Evolutionary conservation across 345 rosid genomes (phyloP), one percentile per base, ranked within the genome.

Genomic region (Chamaenerion angustifolium): DNA sequence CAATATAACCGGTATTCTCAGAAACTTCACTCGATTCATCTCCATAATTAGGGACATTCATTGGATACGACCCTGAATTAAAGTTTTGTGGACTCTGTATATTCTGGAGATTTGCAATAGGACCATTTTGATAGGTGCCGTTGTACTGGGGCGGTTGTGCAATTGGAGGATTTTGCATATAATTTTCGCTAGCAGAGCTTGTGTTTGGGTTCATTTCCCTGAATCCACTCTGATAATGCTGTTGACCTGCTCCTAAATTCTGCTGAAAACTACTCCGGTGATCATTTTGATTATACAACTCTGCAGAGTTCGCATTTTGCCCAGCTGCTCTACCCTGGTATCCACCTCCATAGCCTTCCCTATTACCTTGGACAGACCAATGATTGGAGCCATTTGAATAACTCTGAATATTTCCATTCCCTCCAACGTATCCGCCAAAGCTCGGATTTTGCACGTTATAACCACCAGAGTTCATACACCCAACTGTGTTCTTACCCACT

Each of bases 381-480:
- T 47, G 56, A 21, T 40, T 47, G 46, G 14, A 7, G 13, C 50
- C 48, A 10, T 4, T 40, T 11, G 14, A 16, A 31, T 19, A 49
- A 10, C 45, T 25, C 52, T 13, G 55, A 6, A 23, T 43, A 11
- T 48, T 35, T 9, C 55, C 58, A 60, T 31, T 31, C 37, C 37
- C 37, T 31, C 37, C 37, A 31, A 5, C 8, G 37, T 31, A 31
- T 2, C 37, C 37, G 5, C 37, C 37, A 31, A 31, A 31, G 37
- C 37, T 31, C 37, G 11, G 4, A 56, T 57, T 52, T 53, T 46
- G 54, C 43, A 62, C 52, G 42, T 23, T 12, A 44, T 45, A 51
- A 11, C 64, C 67, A 43, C 18, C 49, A 35, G 54, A 67, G 43
- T 55, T 63, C 50, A 67, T 47, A 60, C 45, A 25, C n/a, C 46